Conservation (phyloP, 257 asterid genomes). For the Solanum gracilifrons region DNA sequence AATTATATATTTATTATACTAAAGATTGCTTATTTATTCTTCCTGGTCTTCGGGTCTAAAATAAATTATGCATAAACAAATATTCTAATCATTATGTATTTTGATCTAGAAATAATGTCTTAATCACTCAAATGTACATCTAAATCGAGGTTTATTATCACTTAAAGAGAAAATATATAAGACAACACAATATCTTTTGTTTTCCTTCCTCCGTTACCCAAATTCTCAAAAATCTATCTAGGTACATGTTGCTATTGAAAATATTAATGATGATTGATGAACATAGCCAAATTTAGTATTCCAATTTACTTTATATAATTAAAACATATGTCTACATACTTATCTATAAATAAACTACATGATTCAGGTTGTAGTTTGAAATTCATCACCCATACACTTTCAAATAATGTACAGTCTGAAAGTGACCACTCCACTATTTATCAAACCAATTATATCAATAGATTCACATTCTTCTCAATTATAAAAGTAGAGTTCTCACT, state of each 20-base stretch:
- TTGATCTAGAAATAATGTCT: too few species aligned
- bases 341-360: background rate
- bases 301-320: too few species aligned
- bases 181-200: background rate
- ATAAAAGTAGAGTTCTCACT: background rate
- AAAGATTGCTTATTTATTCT: too few species aligned
- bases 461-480: background rate
- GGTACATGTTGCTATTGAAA: background rate
- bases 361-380: background rate
- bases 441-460: background rate
- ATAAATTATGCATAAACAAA: too few species aligned
- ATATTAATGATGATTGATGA: background rate
- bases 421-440: background rate
- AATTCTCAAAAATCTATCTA: background rate
- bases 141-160: background rate
- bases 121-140: too few species aligned
- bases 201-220: background rate
- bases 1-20: too few species aligned
- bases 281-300: too few species aligned
- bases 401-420: background rate
- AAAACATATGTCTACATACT: background rate
- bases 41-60: too few species aligned
- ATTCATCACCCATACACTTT: background rate
- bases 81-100: too few species aligned
- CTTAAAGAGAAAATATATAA: background rate